Conservation (phyloP, 2,329 filamentous ascomycete genomes). For the Emmonsiellopsis sp. region DNA sequence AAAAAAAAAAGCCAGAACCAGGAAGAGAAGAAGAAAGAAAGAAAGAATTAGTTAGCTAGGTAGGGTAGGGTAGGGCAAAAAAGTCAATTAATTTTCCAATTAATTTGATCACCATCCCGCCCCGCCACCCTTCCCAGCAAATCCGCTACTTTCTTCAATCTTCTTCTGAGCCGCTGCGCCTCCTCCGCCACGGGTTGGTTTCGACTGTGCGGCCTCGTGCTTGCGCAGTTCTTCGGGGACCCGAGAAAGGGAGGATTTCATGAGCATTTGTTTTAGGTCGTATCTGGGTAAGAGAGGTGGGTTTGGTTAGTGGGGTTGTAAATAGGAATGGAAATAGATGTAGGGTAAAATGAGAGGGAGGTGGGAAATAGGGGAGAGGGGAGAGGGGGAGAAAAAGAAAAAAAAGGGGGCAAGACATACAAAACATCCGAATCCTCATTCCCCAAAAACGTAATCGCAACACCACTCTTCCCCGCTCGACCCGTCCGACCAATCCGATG, state of each 20-base stretch:
- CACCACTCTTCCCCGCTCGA: conserved; percentile 92
- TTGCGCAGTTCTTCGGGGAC: conserved; percentile 85
- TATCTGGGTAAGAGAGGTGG: conserved; percentile 36
- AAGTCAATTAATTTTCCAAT: not conserved
- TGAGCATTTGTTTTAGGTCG: conserved; percentile 91
- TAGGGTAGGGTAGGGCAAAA: not conserved
- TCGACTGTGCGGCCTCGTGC: conserved; percentile 86
- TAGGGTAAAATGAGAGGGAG: not conserved
- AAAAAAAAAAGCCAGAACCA: too few species aligned
- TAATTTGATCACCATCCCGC: not conserved
- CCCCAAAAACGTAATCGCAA: conserved; percentile 90
- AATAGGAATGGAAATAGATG: not conserved
- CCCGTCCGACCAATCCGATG: conserved; percentile 95
- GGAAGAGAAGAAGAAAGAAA: too few species aligned
- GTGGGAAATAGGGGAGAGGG: too few species aligned
- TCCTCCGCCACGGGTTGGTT: conserved; percentile 41
- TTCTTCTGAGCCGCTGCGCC: conserved; percentile 34
- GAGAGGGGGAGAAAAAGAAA: too few species aligned
- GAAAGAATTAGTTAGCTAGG: too few species aligned
- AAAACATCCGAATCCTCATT: conserved; percentile 82
- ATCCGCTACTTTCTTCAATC: conserved; percentile 33
- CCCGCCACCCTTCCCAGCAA: conserved; percentile 26
- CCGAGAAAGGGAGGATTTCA: conserved; percentile 77
- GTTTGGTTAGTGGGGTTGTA: conserved; percentile 12
- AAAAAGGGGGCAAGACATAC: conserved; percentile 37